These are phyloP conservation scores for Thinopyrum elongatum DNA, from an alignment of 176 grass and related monocot genomes.

Conservation along the genomic window DNA sequence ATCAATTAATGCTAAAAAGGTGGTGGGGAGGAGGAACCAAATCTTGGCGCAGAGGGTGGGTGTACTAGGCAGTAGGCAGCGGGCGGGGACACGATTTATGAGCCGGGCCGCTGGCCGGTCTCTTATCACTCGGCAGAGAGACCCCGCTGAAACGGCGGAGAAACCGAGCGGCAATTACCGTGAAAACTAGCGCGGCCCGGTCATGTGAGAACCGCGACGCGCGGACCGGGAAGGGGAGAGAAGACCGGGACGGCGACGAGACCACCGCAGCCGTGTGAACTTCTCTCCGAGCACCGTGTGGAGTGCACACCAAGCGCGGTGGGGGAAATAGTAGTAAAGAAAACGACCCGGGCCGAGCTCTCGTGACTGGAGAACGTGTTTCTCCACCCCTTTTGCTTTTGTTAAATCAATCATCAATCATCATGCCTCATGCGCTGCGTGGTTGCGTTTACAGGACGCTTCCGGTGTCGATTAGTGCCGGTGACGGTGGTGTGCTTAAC, in stretches of 20 bases:
- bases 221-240: neutral
- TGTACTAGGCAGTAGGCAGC: neutral
- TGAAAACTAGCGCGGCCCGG: neutral
- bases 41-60: neutral
- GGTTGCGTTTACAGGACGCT: too few species aligned
- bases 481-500: too few species aligned
- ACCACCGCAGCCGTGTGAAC: neutral
- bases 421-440: too few species aligned
- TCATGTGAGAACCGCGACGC: neutral
- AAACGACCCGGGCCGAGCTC: too few species aligned
- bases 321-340: too few species aligned
- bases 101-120: too few species aligned
- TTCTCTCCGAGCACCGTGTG: neutral
- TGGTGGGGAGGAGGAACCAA: neutral
- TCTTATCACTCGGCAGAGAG: neutral
- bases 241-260: neutral
- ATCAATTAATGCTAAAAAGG: too few species aligned
- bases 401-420: too few species aligned
- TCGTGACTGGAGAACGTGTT: neutral
- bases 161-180: conserved; percentile 13
- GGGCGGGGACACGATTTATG: neutral
- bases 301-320: neutral
- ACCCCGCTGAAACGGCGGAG: neutral
- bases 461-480: too few species aligned
- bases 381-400: neutral